Evolutionary conservation across 1,284 basidiomycete genomes (phyloP).

Genomic region (Cryptococcus wingfieldii): DNA sequence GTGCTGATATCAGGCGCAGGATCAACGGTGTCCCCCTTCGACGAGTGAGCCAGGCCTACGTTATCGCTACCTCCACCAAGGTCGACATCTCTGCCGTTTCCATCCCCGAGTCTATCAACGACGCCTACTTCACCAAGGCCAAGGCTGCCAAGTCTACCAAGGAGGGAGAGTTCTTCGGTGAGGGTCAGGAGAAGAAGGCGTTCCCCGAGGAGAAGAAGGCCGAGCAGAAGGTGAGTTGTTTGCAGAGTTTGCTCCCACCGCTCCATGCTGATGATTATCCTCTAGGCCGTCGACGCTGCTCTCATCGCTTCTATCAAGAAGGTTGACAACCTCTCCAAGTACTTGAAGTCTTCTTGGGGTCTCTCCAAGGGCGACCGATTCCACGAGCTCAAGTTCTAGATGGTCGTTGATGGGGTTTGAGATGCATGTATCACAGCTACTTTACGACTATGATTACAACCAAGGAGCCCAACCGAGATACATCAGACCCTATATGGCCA

Average conservation of each 20-base stretch:
- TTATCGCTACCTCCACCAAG: constrained; percentile 97
- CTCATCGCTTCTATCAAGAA: constrained; percentile 86
- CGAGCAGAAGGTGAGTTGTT: constrained; percentile 74
- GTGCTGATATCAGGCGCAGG: constrained; percentile 13
- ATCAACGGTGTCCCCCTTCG: constrained; percentile 97
- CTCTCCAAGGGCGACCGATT: constrained; percentile 76
- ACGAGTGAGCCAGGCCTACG: constrained; percentile 98
- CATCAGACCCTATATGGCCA: constrained; percentile 42
- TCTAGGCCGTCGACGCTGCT: constrained; percentile 65
- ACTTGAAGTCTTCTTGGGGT: constrained; percentile 89
- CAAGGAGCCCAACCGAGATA: constrained; percentile 76
- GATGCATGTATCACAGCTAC: constrained; percentile 41
- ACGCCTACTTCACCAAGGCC: constrained; percentile 90
- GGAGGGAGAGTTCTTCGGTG: constrained; percentile 94
- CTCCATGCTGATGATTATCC: neutral
- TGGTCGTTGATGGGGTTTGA: constrained; percentile 4
- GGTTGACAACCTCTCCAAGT: constrained; percentile 87
- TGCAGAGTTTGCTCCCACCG: no score
- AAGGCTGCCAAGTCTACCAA: constrained; percentile 68
- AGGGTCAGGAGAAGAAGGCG: constrained; percentile 90
- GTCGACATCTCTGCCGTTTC: constrained; percentile 71
- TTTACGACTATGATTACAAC: constrained; percentile 50
- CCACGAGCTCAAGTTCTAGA: constrained; percentile 52
- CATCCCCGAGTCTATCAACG: constrained; percentile 83
- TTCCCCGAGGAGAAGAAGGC: constrained; percentile 84